phyloP scores from a whole-genome alignment of 2,329 filamentous ascomycete genomes.

The Phialocephala sp. region DNA sequence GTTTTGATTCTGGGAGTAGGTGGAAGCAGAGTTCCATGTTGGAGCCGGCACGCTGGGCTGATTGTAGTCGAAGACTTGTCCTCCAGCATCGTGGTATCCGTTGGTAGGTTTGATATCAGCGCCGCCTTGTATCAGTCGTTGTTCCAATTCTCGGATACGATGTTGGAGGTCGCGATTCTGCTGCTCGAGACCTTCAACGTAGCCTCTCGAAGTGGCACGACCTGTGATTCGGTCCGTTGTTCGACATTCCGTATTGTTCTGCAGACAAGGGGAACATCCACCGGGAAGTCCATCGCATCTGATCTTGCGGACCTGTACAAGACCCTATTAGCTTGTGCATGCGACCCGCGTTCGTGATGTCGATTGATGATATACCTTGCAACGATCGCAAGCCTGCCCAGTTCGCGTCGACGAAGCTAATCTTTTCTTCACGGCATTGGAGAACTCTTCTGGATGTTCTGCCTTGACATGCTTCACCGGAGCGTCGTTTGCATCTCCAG shows the following conservation, averaged over 20 bases:
- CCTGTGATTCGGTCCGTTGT: conserved; percentile 89
- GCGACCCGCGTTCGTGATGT: not conserved
- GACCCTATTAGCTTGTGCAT: conserved; percentile 25
- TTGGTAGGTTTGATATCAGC: conserved; percentile 59
- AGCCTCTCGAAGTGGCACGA: conserved; percentile 78
- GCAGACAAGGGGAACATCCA: conserved; percentile 81
- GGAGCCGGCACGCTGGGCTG: conserved; percentile 22
- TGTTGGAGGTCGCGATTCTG: conserved; percentile 71
- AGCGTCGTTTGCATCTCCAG: conserved; percentile 31
- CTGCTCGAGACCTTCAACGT: conserved; percentile 76
- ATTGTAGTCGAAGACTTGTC: conserved; percentile 30
- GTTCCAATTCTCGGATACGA: conserved; percentile 72
- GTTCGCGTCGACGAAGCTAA: conserved; percentile 64
- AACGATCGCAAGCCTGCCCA: conserved; percentile 86
- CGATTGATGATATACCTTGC: conserved; percentile 66
- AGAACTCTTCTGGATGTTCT: conserved; percentile 43
- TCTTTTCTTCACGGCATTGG: conserved; percentile 56
- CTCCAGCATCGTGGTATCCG: conserved; percentile 38
- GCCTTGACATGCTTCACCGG: conserved; percentile 36
- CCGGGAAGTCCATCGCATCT: conserved; percentile 81
- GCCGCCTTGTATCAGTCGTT: conserved; percentile 64
- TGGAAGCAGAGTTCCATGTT: conserved; percentile 31
- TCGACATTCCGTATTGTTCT: conserved; percentile 76
- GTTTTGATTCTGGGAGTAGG: conserved; percentile 17
- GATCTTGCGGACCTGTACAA: conserved; percentile 76